phyloP scores from a whole-genome alignment of 2,329 filamentous ascomycete species.

The Verruconis gallopava region DNA sequence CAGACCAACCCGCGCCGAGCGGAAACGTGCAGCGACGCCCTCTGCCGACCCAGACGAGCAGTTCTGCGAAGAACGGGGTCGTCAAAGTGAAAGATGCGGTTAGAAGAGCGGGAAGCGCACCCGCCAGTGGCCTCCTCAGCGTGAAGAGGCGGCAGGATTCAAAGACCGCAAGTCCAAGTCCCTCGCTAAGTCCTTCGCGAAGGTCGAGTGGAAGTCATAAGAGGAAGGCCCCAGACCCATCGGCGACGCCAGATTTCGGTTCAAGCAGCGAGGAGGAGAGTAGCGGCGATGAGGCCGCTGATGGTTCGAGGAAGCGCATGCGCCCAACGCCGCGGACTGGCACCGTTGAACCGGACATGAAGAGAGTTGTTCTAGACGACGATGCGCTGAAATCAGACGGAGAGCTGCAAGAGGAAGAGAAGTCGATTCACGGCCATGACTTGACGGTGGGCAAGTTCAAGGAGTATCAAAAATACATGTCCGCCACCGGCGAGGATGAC shows the following conservation, averaged over 20 bases:
- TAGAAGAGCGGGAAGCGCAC: background rate
- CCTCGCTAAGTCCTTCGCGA: background rate
- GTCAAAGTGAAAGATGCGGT: background rate
- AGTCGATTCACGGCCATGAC: conserved; percentile 23
- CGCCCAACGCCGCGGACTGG: background rate
- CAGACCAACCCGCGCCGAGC: background rate
- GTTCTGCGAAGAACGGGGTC: background rate
- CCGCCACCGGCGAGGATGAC: conserved; percentile 34
- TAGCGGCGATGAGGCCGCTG: background rate
- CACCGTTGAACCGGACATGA: background rate
- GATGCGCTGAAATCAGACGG: background rate
- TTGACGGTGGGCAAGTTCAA: conserved; percentile 26
- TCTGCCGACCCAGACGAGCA: background rate
- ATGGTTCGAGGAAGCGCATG: background rate
- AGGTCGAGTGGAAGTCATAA: background rate
- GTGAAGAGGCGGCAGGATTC: background rate
- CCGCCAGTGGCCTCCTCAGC: background rate
- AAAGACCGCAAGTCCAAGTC: background rate
- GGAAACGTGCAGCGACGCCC: background rate
- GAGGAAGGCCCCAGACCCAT: background rate
- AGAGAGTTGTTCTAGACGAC: background rate
- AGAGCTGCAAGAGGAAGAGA: background rate
- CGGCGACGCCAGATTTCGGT: background rate
- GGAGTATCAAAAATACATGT: conserved; percentile 24
- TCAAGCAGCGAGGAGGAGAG: background rate